These are phyloP conservation scores for Taphrina flavorubra DNA, from an alignment of 1,139 yeast species.

Conservation along the genomic window DNA sequence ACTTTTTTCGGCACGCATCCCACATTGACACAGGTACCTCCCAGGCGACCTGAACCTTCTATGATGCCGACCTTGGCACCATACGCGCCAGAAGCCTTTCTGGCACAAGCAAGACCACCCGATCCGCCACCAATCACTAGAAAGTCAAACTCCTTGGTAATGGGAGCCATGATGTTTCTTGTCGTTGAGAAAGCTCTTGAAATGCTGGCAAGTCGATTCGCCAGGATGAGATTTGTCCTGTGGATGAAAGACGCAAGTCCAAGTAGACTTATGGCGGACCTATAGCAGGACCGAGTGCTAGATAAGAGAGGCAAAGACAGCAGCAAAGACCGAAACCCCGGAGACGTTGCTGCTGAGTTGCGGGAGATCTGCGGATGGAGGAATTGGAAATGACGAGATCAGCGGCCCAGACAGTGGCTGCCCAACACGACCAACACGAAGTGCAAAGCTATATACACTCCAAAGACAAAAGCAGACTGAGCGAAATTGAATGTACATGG, in stretches of 20 bases:
- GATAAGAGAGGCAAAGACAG: no score
- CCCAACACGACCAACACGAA: background rate
- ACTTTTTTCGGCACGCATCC: slow-evolving; percentile 99
- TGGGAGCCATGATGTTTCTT: slow-evolving; percentile 60
- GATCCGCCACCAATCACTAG: slow-evolving; percentile 99
- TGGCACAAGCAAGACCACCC: slow-evolving; percentile 97
- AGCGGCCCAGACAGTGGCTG: background rate
- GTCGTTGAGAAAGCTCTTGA: slow-evolving; percentile 35
- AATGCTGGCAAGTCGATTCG: slow-evolving; percentile 32
- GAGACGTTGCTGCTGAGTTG: no score
- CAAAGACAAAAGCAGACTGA: no score
- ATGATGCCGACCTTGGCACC: slow-evolving; percentile 87
- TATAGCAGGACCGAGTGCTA: no score
- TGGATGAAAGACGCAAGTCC: no score
- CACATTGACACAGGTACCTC: slow-evolving; percentile 98
- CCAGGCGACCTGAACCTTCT: slow-evolving; percentile 75
- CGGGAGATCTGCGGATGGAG: slow-evolving; percentile 3
- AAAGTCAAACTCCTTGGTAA: slow-evolving; percentile 74
- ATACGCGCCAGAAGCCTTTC: slow-evolving; percentile 84
- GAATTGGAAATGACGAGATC: slow-evolving; percentile 10
- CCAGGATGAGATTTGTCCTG: slow-evolving; percentile 6
- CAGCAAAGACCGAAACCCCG: no score
- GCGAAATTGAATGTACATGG: background rate
- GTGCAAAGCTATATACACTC: background rate
- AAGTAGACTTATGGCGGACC: no score